Base-by-base conservation (phyloP, 2,329 filamentous ascomycete genomes). In the Orbilia ellipsospora region DNA sequence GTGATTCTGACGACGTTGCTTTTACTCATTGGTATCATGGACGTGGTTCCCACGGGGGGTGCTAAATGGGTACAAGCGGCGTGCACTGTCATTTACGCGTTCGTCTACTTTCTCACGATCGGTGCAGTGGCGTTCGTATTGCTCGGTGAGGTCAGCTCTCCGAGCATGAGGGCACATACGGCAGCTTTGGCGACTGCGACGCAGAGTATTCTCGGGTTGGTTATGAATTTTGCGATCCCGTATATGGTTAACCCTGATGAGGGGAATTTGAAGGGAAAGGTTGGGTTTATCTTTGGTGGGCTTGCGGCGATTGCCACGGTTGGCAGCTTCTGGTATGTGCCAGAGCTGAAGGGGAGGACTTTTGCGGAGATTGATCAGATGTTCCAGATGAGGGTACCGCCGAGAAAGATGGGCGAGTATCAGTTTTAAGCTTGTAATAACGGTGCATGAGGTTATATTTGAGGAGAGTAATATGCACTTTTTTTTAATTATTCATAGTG, bases 51-150 rank as follows among this genome's bases (percentile, higher is more conserved):
- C 55, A 81, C 79, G 1, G 73, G 66, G n/a, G 48, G 79, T 1
- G 79, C 85, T 5, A 81, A 82, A 7, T 84, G 83, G 82, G 82
- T 80, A 0, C 83, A 85, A 67, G 83, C 83, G 0, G 77, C 81
- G 0, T 81, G 85, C 6, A 82, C 82, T 31, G 72, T 86, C 36
- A 82, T 85, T 36, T 79, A 78, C 83, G 81, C 84, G 1, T 82
- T 81, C 55, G 80, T 81, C 5, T 85, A 84, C 78, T 83, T 81
- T 7, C 83, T 84, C 80, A 81, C 82, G 20, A 82, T 84, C 44
- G 84, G 84, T 0, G 83, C 84, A 2, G 82, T 85, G 12, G 80
- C 84, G 67, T 85, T 84, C 80, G 84, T 83, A 31, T 83, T 85
- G 18, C 81, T 84, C 74, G 40, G 84, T 0, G 84, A 86, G 78